Base-by-base conservation (phyloP, 371 early-diverging fungal genomes). In the Mucor lusitanicus region DNA sequence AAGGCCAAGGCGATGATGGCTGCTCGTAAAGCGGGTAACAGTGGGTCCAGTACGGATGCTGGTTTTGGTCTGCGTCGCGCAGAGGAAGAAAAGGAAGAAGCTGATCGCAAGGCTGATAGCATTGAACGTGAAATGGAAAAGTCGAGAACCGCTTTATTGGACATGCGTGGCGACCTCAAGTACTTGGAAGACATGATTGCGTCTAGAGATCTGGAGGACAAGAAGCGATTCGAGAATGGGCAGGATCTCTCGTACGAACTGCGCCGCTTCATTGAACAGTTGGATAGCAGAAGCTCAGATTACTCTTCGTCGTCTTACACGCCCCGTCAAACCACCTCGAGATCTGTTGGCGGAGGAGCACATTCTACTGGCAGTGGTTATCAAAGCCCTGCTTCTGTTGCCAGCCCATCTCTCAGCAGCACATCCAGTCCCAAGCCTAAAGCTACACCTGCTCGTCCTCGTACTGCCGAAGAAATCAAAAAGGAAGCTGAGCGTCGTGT, bases 1-100 rank as follows among this genome's bases (percentile, higher is more conserved):
- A 87, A 87, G 57, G 90, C 87, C 37, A 85, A 86, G 59, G 84
- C 85, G 3, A 81, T 84, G 84, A 79, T 89, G 86, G 87, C 88
- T n/a, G 87, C 85, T 25, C 78, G 85, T 44, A 85, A 82, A 30
- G 74, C 81, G 1, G 83, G 83, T 30, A 64, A 70, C 8, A 61
- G 62, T 19, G 69, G 55, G 23, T 65, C 48, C 25, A 71, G 59
- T n/a, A 50, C 69, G 8, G 81, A 80, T 64, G 70, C 81, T 11
- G 28, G 59, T 3, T 68, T 74, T 57, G 74, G 73, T 13, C 58
- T 80, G 17, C 70, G 76, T 61, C 72, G 78, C 17, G 79, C 81
- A 7, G 83, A 83, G 62, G 76, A 80, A 33, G 81, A 83, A 62
- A 83, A 83, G 54, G 74, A 79, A 58, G 74, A 73, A 11, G 70